Evolutionary conservation across 345 rosid species (phyloP).

Genomic region (Pugionium cornutum): DNA sequence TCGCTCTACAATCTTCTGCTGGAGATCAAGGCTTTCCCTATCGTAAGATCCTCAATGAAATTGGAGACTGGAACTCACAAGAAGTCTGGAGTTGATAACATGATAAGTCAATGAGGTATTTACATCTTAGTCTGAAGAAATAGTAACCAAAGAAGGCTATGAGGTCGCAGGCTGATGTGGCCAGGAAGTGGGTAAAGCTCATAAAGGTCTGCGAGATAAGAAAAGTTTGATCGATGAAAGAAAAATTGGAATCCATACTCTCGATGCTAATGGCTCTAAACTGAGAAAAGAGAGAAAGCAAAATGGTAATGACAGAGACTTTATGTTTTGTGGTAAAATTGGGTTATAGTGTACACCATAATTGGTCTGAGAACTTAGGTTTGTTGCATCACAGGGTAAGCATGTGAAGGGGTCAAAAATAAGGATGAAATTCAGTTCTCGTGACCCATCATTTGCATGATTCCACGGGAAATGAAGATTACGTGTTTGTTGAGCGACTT

Average conservation of each 20-base stretch:
- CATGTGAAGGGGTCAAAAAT: slow-evolving; percentile 30
- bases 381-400: slow-evolving; percentile 38
- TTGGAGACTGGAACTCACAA: slow-evolving; percentile 43
- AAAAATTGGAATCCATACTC: slow-evolving; percentile 28
- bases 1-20: slow-evolving; percentile 47
- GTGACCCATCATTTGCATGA: slow-evolving; percentile 26
- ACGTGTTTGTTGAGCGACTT: slow-evolving; percentile 29
- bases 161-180: slow-evolving; percentile 26
- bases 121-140: slow-evolving; percentile 31
- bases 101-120: slow-evolving; percentile 61
- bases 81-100: slow-evolving; percentile 52
- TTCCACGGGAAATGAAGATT: slow-evolving; percentile 15
- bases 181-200: slow-evolving; percentile 25
- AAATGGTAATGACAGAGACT: slow-evolving; percentile 14
- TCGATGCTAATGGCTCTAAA: neutral
- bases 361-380: neutral
- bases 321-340: slow-evolving; percentile 4
- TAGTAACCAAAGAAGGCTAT: slow-evolving; percentile 33
- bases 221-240: slow-evolving; percentile 15
- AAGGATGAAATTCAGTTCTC: slow-evolving; percentile 27
- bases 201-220: slow-evolving; percentile 11
- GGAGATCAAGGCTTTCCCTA: slow-evolving; percentile 49
- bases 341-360: slow-evolving; percentile 15
- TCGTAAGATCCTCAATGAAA: slow-evolving; percentile 49
- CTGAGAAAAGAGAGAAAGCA: slow-evolving; percentile 28